Evolutionary conservation across 1,284 basidiomycete species (phyloP).

Genomic region (Volvariella volvacea): DNA sequence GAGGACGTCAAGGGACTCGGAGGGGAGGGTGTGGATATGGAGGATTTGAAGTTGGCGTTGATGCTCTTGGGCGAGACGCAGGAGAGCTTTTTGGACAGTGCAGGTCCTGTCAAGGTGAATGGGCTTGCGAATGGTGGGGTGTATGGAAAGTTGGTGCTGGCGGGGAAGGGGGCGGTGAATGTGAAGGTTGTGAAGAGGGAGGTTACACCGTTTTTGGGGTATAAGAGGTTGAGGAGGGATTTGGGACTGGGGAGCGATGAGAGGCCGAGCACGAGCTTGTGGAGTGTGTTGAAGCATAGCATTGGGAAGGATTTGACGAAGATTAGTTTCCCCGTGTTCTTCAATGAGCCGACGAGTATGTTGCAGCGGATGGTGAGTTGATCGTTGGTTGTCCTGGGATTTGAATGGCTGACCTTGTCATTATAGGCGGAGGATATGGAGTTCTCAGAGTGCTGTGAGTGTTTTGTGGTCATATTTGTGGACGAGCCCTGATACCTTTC

Average conservation of each 20-base stretch:
- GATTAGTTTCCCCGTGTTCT: conserved; percentile 94
- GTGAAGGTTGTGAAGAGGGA: conserved; percentile 14
- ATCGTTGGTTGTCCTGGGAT: neutral
- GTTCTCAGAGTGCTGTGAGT: conserved; percentile 86
- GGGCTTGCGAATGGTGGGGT: too few species aligned
- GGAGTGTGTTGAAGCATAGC: conserved; percentile 93
- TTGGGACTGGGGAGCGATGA: conserved; percentile 61
- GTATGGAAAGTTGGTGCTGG: too few species aligned
- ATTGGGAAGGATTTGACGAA: conserved; percentile 97
- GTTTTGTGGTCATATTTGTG: neutral
- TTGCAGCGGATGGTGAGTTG: conserved; percentile 69
- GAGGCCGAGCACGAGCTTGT: conserved; percentile 86
- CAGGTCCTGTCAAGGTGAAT: too few species aligned
- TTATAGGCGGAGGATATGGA: conserved; percentile 88
- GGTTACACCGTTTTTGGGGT: conserved; percentile 60
- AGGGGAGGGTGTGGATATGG: too few species aligned
- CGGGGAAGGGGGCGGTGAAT: too few species aligned
- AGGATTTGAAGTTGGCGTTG: too few species aligned
- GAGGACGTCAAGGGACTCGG: too few species aligned
- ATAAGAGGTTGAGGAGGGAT: conserved; percentile 56
- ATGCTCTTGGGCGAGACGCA: too few species aligned
- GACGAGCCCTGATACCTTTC: neutral
- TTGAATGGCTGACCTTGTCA: neutral
- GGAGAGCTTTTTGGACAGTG: too few species aligned
- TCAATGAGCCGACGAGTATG: conserved; percentile 98